Evolutionary conservation across 768 basidiomycete genomes (phyloP).

Genomic region (Russula olivacea): DNA sequence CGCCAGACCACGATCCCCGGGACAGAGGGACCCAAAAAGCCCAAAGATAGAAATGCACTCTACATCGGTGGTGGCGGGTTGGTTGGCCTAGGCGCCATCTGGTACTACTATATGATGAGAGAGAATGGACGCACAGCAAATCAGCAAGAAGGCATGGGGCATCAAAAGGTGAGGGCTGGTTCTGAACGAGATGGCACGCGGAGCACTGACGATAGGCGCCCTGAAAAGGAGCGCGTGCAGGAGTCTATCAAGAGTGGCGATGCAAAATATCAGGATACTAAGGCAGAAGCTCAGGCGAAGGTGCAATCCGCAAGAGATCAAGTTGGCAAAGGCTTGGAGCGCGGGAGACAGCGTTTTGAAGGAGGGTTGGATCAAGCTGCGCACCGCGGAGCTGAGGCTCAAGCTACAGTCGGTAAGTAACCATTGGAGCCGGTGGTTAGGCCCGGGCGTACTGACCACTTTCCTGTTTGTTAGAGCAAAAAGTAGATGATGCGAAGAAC

Average conservation of each 20-base stretch:
- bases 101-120: slow-evolving; percentile 17
- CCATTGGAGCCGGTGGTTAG: background rate
- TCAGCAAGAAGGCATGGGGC: background rate
- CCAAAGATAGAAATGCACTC: background rate
- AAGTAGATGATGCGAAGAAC: slow-evolving; percentile 15
- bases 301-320: slow-evolving; percentile 4
- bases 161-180: background rate
- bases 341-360: slow-evolving; percentile 12
- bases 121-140: background rate
- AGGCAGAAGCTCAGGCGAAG: slow-evolving; percentile 1
- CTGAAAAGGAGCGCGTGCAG: slow-evolving; percentile 1
- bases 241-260: background rate
- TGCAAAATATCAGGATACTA: slow-evolving; percentile 12
- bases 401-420: slow-evolving; percentile 4
- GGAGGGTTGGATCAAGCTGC: slow-evolving; percentile 4
- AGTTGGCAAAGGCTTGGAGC: slow-evolving; percentile 3
- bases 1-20: background rate
- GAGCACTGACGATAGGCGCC: background rate
- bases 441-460: background rate
- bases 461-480: background rate
- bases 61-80: slow-evolving; percentile 12
- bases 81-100: slow-evolving; percentile 15
- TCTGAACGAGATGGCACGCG: background rate
- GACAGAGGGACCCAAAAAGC: background rate
- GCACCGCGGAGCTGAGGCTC: slow-evolving; percentile 1